Evolutionary conservation across 768 basidiomycete genomes (phyloP).

Genomic region (Pleurotus platypus): DNA sequence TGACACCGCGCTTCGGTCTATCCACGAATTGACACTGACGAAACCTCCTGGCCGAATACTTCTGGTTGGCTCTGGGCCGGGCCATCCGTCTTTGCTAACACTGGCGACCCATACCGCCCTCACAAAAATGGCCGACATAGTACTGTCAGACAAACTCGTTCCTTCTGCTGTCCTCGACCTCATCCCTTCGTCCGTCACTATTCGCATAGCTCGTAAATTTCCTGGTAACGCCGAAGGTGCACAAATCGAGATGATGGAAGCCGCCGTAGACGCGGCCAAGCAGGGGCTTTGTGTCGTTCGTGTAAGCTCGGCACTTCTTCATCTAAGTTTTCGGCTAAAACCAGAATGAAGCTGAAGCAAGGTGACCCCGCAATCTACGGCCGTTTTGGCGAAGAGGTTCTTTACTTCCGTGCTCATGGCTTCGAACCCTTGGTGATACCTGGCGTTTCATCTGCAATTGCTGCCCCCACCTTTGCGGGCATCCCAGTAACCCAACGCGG

Average conservation of each 20-base stretch:
- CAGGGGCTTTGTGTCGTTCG: constrained; percentile 84
- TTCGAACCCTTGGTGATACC: constrained; percentile 85
- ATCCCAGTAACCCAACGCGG: constrained; percentile 97
- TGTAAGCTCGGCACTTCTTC: constrained; percentile 36
- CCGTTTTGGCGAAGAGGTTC: constrained; percentile 89
- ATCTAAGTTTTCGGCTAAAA: background rate
- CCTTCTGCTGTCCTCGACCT: constrained; percentile 83
- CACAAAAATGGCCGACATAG: constrained; percentile 76
- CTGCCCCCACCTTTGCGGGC: constrained; percentile 83
- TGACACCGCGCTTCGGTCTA: background rate
- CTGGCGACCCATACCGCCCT: constrained; percentile 80
- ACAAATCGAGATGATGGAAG: constrained; percentile 92
- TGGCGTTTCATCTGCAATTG: constrained; percentile 86
- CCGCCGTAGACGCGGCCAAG: constrained; percentile 78
- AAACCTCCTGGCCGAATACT: constrained; percentile 66
- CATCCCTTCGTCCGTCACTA: constrained; percentile 66
- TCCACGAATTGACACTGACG: constrained; percentile 30
- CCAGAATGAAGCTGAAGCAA: constrained; percentile 76
- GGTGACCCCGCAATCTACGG: constrained; percentile 97
- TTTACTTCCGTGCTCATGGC: constrained; percentile 85
- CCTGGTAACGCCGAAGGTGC: constrained; percentile 96
- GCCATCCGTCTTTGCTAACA: constrained; percentile 90
- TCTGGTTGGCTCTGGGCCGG: constrained; percentile 93
- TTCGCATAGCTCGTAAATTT: constrained; percentile 94
- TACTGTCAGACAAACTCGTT: constrained; percentile 95